Evolutionary conservation across 441 rosid genomes (phyloP).

Genomic region (Erysimum cheiri): DNA sequence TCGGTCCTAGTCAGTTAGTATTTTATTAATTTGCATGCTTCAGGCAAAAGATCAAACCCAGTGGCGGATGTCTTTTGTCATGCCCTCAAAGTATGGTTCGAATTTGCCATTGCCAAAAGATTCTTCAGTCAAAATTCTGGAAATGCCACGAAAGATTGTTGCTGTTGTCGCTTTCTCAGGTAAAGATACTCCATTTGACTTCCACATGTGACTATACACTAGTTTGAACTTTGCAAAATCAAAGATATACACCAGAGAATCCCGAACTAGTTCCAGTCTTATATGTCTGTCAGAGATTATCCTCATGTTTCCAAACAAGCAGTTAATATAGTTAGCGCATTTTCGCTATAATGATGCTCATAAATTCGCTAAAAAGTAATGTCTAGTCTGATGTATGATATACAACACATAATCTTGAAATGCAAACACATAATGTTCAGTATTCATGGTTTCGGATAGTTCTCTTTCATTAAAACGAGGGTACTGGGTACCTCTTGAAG

Average conservation of each 20-base stretch:
- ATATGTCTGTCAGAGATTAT: neutral
- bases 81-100: constrained; percentile 88
- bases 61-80: constrained; percentile 92
- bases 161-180: constrained; percentile 91
- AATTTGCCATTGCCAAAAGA: constrained; percentile 80
- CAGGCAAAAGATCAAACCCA: constrained; percentile 66
- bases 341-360: neutral
- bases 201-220: constrained; percentile 10
- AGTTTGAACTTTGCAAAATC: constrained; percentile 17
- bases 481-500: neutral
- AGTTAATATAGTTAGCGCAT: neutral
- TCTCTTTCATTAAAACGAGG: neutral
- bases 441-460: neutral
- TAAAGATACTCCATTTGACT: constrained; percentile 40
- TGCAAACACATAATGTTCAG: neutral
- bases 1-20: neutral
- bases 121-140: constrained; percentile 66
- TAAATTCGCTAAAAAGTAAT: neutral
- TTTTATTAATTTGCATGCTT: constrained; percentile 21
- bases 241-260: neutral
- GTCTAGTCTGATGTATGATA: constrained; percentile 16
- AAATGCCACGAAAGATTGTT: constrained; percentile 73
- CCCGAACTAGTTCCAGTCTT: neutral
- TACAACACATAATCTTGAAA: neutral
- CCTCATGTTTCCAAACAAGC: neutral